Base-by-base conservation (phyloP, 1,284 basidiomycete species). In the Pseudomicrostroma phylloplanum region DNA sequence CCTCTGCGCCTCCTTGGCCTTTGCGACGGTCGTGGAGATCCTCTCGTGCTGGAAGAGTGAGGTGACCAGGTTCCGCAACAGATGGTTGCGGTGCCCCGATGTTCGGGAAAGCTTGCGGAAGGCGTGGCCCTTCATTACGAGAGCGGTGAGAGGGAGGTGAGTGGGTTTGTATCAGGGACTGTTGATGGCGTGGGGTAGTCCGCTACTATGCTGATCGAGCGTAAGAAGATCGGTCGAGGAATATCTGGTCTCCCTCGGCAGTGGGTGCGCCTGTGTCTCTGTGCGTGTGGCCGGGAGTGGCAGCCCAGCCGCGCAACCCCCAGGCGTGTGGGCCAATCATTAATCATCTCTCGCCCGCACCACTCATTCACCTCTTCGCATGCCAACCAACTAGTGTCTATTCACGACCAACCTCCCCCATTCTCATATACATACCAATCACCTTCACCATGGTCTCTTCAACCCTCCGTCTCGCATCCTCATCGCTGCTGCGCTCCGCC, bases 31-130 rank as follows among this genome's bases (percentile, higher is more conserved):
- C 6, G 96, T 98, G 79, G 89, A 89, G 80, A 99, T 94, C 76
- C 91, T 89, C 79, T 97, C 92, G 81, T 98, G 92, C 78, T 96
- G 87, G 65, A 99, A 85, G 55, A 98, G 85, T 15, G 92, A 93
- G 19, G 92, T 90, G 71, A 99, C 94, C 60, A 98, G 82, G 80
- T 97, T 97, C 69, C 73, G 62, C 19, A 62, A 42, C 9, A 65
- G 58, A 17, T 58, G 23, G 19, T 43, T 40, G 13, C 62, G 49
- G 46, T 59, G 59, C 23, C 46, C 59, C 25, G 68, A 69, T 15
- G 74, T 72, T 46, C 77, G 65, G 9, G 62, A 56, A 26, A 79
- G 66, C 64, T 79, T 79, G 40, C 77, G 67, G 60, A 78, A 79
- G 41, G 77, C 76, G 55, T 70, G 70, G 15, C 73, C 70, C 63